Evolutionary conservation across 352 stramenopile genomes (phyloP), one percentile per base, ranked within the genome.

Genomic region (Globisporangium cederbergense): DNA sequence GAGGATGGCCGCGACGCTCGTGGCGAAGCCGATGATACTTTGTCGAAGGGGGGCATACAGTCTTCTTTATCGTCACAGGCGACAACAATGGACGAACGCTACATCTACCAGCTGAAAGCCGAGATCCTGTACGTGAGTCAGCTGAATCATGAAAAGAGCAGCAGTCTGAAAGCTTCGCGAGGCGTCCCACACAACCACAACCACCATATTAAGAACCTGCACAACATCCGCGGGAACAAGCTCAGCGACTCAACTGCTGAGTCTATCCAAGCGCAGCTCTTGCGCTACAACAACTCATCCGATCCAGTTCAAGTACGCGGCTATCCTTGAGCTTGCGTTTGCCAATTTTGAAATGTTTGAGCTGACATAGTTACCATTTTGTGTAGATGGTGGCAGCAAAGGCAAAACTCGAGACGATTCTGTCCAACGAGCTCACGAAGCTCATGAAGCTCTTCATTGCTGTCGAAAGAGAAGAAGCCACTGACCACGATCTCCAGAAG

Each of bases 171-270:
- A 32, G 25, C 32, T 22, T 28, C 7, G 25, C 52, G 58, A 54
- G 28, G 58, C 38, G 11, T 16, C n/a, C 4, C 61, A 22, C 25
- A 50, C 53, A 56, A 65, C 25, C 64, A 74, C 25, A 56, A 65
- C n/a, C 64, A 74, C 25, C 81, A 88, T 50, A 71, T 88, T 22
- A 88, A 88, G 55, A 81, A 86, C 32, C 55, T 90, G n/a, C 68
- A 83, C 18, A 77, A 60, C n/a, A 80, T 88, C n/a, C 77, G 81
- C 1, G 75, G 88, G 30, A 73, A 58, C 50, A 51, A 65, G 60
- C 8, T 74, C 71, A 62, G n/a, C 9, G 20, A 54, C 25, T 47
- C 68, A 36, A 22, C 42, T 25, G 66, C 42, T 25, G 66, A 76
- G 13, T 38, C 38, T 8, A 56, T 85, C 4, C 65, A 74, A 7